These are phyloP conservation scores for Zizania palustris DNA, from an alignment of 202 grass and related monocot genomes.

Conservation along the genomic window DNA sequence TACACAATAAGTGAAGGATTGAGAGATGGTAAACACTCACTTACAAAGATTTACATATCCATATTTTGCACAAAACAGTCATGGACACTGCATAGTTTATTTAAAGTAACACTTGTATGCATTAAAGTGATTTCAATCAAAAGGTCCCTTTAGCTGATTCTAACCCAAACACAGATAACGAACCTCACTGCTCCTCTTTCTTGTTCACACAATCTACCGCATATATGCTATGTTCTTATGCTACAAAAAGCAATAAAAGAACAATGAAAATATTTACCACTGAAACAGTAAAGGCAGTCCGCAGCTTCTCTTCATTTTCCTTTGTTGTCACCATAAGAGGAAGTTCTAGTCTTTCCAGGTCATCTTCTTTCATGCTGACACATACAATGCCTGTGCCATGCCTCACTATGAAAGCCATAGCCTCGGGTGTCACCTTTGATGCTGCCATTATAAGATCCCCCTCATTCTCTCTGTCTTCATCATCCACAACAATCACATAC, in stretches of 20 bases:
- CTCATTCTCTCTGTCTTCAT: slow-evolving; percentile 97
- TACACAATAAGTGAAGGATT: background rate
- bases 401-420: slow-evolving; percentile 92
- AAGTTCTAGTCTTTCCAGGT: slow-evolving; percentile 86
- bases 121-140: slow-evolving; percentile 1
- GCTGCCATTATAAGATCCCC: slow-evolving; percentile 99
- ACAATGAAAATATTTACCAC: slow-evolving; percentile 51
- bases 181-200: background rate
- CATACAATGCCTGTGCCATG: slow-evolving; percentile 95
- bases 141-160: background rate
- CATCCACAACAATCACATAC: slow-evolving; percentile 97
- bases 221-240: slow-evolving; percentile 29
- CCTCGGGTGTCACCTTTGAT: slow-evolving; percentile 82
- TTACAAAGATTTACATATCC: background rate
- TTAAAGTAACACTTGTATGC: background rate
- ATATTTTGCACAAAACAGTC: background rate
- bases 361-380: slow-evolving; percentile 99
- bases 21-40: background rate
- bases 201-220: background rate
- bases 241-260: slow-evolving; percentile 11
- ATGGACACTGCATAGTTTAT: background rate
- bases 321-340: slow-evolving; percentile 88
- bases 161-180: too few species aligned
- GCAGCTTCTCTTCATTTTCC: slow-evolving; percentile 96
- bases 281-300: slow-evolving; percentile 91